phyloP scores from a whole-genome alignment of 202 grass and related monocot species.

The Tripidium arundinaceum region DNA sequence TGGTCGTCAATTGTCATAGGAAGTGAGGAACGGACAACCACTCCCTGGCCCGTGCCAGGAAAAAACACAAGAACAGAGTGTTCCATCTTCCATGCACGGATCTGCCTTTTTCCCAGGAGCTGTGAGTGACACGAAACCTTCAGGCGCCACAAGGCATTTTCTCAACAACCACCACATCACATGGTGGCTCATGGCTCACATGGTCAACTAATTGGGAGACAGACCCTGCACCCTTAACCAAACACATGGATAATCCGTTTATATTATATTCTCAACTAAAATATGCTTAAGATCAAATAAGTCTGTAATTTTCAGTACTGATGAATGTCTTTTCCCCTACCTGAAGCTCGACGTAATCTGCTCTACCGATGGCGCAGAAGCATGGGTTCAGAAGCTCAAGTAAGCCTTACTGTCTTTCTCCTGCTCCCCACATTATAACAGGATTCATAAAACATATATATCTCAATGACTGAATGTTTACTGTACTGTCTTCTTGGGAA shows the following conservation, averaged over 20 bases:
- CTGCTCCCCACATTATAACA: background rate
- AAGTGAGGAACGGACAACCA: background rate
- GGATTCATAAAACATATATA: background rate
- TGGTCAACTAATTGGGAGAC: conserved; percentile 13
- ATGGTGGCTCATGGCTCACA: conserved; percentile 3
- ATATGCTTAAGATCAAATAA: background rate
- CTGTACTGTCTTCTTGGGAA: background rate
- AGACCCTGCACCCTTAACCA: background rate
- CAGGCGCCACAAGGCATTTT: background rate
- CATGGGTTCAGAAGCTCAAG: conserved; percentile 69
- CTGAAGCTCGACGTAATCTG: conserved; percentile 59
- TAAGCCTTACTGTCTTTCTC: conserved; percentile 1
- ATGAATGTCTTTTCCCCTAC: background rate
- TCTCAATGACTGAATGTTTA: background rate
- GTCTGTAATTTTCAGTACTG: background rate
- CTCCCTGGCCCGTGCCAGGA: conserved; percentile 12
- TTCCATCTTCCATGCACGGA: background rate
- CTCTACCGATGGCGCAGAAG: conserved; percentile 53
- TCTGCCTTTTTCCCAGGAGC: conserved; percentile 2
- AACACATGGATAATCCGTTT: background rate
- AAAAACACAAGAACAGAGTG: conserved; percentile 10
- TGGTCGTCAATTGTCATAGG: background rate
- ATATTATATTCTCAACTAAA: background rate
- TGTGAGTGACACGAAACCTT: background rate
- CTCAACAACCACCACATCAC: conserved; percentile 29